Evolutionary conservation across 352 stramenopile species (phyloP), one percentile per base, ranked within the genome.

Genomic region (Pythium vanterpoolii): DNA sequence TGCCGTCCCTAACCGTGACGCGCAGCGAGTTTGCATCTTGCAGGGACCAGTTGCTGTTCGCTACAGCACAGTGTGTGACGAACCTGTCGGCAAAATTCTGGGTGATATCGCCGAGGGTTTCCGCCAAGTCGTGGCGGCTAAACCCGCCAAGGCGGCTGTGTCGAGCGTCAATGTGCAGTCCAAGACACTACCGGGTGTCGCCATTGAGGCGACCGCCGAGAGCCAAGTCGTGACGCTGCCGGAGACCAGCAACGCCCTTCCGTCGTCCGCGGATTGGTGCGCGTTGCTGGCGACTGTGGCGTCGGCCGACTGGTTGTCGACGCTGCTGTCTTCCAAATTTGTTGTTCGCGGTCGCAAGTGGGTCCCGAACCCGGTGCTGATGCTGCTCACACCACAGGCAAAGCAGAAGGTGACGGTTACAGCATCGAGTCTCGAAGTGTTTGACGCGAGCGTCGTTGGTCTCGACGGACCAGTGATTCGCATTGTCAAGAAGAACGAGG

Each of bases 1-100:
- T 30, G 85, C 83, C 1, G 81, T 96, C 5, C 84, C 82, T 0
- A 76, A 78, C 43, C 78, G 73, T 24, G 86, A 96, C 57, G 79
- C 75, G 11, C 83, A 93, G 65, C 82, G 86, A 8, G 88, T 93
- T 8, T 88, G 84, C 65, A 85, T 96, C 24, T 80, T 96, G 5
- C 83, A 95, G 39, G 87, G 86, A 6, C 86, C 87, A 1, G 69
- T 95, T 6, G 83, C 87, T 34, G 87, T 93, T 33, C 77, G 81
- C 27, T 91, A 92, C 72, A 92, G 80, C 60, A 93, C 71, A 1
- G 59, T 77, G 9, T 71, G 73, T 33, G 70, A 95, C 48, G 87
- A 96, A 47, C 86, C 87, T 11, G 86, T 93, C 0, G 83, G 64
- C 4, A 73, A 90, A 18, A 95, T 96, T 52, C 72, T 96, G 19